These are phyloP conservation scores for Globisporangium rhizosaccharum DNA, from an alignment of 352 stramenopile species.

Conservation along the genomic window DNA sequence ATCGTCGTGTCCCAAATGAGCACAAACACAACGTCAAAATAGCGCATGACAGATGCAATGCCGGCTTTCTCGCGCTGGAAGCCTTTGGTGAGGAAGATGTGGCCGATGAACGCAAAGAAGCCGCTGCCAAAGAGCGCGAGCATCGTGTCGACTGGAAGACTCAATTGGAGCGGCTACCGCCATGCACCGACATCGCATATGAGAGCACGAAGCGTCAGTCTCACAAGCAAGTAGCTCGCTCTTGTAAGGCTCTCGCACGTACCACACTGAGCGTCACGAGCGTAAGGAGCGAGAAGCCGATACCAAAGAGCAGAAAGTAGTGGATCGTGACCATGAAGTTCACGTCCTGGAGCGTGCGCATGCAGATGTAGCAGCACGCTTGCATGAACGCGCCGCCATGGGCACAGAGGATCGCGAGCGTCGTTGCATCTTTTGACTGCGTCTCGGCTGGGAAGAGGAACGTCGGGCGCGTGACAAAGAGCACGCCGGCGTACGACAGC, in stretches of 20 bases:
- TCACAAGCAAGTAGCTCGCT: neutral
- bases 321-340: slow-evolving; percentile 30
- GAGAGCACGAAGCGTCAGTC: neutral
- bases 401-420: slow-evolving; percentile 32
- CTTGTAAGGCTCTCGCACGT: slow-evolving; percentile 5
- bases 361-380: slow-evolving; percentile 45
- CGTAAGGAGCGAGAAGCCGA: slow-evolving; percentile 20
- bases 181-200: neutral
- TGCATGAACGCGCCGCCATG: slow-evolving; percentile 40
- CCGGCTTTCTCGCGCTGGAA: slow-evolving; percentile 56
- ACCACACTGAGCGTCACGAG: slow-evolving; percentile 30
- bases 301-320: slow-evolving; percentile 34
- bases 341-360: slow-evolving; percentile 44
- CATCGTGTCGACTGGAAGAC: slow-evolving; percentile 20
- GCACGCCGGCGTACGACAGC: slow-evolving; percentile 50
- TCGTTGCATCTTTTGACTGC: slow-evolving; percentile 13
- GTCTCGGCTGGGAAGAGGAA: slow-evolving; percentile 33
- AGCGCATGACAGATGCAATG: slow-evolving; percentile 62
- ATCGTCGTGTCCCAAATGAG: slow-evolving; percentile 44
- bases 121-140: slow-evolving; percentile 36
- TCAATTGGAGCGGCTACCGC: slow-evolving; percentile 2
- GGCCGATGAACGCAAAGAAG: slow-evolving; percentile 41
- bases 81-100: slow-evolving; percentile 50
- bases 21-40: slow-evolving; percentile 70
- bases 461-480: slow-evolving; percentile 55